Base-by-base conservation (phyloP, 2,329 filamentous ascomycete genomes). In the Colletotrichum shisoi region DNA sequence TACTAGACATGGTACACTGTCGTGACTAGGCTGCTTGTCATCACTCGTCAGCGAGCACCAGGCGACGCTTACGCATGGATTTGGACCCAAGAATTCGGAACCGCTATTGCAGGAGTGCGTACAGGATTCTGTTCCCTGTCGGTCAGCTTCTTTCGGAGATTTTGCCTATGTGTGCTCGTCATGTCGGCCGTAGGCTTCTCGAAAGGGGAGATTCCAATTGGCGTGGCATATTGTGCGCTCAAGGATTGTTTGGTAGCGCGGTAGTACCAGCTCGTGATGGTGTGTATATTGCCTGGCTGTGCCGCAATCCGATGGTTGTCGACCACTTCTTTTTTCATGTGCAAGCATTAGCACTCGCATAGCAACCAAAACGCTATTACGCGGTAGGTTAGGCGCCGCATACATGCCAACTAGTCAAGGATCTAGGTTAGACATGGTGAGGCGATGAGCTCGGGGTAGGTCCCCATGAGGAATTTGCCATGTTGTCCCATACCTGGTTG, bases 61-160 rank as follows among this genome's bases (percentile, higher is more conserved):
- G 46, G 59, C 34, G 53, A 19, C 63, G 60, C 40, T 57, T 21
- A 27, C 46, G 46, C 21, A 51, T 34, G 56, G 46, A 51, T 11
- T 39, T 40, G 17, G 59, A 63, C 53, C 63, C 63, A 59, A 42
- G 45, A 63, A 53, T 44, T 53, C 27, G 63, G 63, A 40, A 67
- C 63, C 60, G 60, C 52, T 67, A 45, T 57, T 67, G 60, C 46
- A 67, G 63, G 31, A 58, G 57, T 44, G 27, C 17, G 46, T 48
- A 52, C 40, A 40, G 59, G 40, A 63, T 67, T 24, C 21, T 37
- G 13, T 24, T 52, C 48, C 51, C 19, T 44, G 64, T 59, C 53
- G 61, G 60, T 39, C 53, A 59, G 42, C 54, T 54, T 58, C 34
- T 19, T 34, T 67, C 61, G 64, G 64, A 53, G 40, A 64, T 59